Conservation (phyloP, 2,329 filamentous ascomycete species). For the Xylogone sp. region DNA sequence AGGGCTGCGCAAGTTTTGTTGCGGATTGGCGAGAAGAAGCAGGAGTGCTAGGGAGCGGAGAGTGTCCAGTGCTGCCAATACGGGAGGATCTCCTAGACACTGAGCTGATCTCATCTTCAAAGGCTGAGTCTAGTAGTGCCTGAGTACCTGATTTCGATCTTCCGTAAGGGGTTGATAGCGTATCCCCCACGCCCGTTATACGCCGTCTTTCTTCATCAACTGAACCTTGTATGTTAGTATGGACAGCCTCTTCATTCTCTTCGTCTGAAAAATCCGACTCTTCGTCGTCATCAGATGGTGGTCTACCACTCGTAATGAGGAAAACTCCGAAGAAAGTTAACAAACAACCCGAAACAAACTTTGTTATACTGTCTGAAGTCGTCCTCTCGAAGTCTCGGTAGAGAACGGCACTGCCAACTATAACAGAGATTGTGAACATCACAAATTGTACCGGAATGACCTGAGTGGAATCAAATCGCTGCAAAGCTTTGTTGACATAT, state of each 20-base stretch:
- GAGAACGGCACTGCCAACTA: conserved; percentile 86
- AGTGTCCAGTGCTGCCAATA: conserved; percentile 21
- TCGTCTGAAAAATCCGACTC: conserved; percentile 54
- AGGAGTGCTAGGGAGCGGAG: conserved; percentile 16
- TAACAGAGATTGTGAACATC: conserved; percentile 91
- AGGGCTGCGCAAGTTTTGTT: conserved; percentile 8
- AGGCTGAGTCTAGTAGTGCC: conserved; percentile 14
- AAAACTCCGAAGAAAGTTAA: conserved; percentile 97
- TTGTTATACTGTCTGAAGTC: conserved; percentile 65
- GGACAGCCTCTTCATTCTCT: conserved; percentile 61
- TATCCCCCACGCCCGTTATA: conserved; percentile 8
- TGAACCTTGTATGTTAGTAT: conserved; percentile 50
- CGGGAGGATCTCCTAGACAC: conserved; percentile 21
- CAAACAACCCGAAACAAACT: conserved; percentile 87
- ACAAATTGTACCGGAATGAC: conserved; percentile 98
- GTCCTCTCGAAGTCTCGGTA: conserved; percentile 94
- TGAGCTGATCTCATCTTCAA: conserved; percentile 9
- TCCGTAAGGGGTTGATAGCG: conserved; percentile 5
- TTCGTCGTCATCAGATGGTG: conserved; percentile 52
- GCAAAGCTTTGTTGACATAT: conserved; percentile 86
- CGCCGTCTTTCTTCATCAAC: conserved; percentile 9
- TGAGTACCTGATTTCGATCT: conserved; percentile 4
- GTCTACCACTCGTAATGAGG: conserved; percentile 84
- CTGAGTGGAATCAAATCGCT: conserved; percentile 94
- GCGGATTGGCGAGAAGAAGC: conserved; percentile 17